Conservation (phyloP, 1,139 yeast species). For the Yamadazyma atmosphaerica region DNA sequence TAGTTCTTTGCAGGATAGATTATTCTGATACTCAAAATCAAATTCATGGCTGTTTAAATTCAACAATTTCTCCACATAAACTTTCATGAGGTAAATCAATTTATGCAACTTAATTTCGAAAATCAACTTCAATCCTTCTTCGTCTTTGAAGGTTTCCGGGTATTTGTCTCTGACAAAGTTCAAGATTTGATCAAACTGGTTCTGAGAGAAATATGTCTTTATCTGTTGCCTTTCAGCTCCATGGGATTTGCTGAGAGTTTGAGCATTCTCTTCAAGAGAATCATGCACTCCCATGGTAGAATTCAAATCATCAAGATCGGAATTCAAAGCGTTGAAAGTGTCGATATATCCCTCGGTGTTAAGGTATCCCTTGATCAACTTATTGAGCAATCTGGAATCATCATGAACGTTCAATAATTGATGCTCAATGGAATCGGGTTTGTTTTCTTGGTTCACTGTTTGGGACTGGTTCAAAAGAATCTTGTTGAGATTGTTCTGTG, state of each 20-base stretch:
- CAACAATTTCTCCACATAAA: slow-evolving; percentile 22
- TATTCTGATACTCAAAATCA: slow-evolving; percentile 18
- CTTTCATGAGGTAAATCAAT: slow-evolving; percentile 36
- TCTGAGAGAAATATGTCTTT: slow-evolving; percentile 42
- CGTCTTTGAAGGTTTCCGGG: slow-evolving; percentile 40
- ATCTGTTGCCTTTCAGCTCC: slow-evolving; percentile 53
- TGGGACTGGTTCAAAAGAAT: slow-evolving; percentile 21
- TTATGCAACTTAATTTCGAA: slow-evolving; percentile 57
- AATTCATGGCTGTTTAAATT: slow-evolving; percentile 17
- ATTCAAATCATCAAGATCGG: slow-evolving; percentile 40
- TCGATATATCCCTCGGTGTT: slow-evolving; percentile 72
- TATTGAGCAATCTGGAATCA: slow-evolving; percentile 43
- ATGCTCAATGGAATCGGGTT: slow-evolving; percentile 18
- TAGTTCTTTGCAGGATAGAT: slow-evolving; percentile 11
- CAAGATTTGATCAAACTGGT: slow-evolving; percentile 51
- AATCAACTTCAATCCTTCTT: slow-evolving; percentile 37
- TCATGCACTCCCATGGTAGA: slow-evolving; percentile 13
- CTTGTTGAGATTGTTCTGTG: slow-evolving; percentile 22
- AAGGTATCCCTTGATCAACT: slow-evolving; percentile 67
- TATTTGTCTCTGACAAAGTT: slow-evolving; percentile 43
- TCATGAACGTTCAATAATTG: slow-evolving; percentile 26
- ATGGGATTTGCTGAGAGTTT: slow-evolving; percentile 27
- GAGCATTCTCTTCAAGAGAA: neutral
- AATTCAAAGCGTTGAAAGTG: slow-evolving; percentile 61
- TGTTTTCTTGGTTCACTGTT: slow-evolving; percentile 2